Conservation (phyloP, 2,329 filamentous ascomycete genomes). For the Cladosporium oxysporum region DNA sequence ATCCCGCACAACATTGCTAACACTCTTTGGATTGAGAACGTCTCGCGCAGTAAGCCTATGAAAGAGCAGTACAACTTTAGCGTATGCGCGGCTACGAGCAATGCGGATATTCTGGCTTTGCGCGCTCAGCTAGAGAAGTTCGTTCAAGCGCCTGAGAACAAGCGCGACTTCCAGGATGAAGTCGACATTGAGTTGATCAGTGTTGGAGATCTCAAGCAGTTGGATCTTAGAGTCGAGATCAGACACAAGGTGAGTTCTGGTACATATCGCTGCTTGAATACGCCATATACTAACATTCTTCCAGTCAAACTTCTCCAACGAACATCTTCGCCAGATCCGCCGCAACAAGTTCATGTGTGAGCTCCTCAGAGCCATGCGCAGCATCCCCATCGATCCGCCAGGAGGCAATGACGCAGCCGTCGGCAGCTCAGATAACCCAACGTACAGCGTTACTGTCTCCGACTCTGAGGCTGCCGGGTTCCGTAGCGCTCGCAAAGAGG, state of each 20-base stretch:
- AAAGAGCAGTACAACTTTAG: slow-evolving; percentile 37
- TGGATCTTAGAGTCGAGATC: slow-evolving; percentile 39
- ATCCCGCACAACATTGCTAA: slow-evolving; percentile 41
- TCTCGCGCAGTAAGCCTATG: slow-evolving; percentile 39
- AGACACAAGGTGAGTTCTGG: slow-evolving; percentile 32
- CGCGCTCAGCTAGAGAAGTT: slow-evolving; percentile 35
- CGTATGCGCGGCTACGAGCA: slow-evolving; percentile 33
- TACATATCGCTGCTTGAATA: background rate
- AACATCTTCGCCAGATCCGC: slow-evolving; percentile 72
- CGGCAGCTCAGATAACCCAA: slow-evolving; percentile 64
- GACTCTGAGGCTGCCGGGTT: slow-evolving; percentile 12
- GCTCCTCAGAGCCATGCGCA: slow-evolving; percentile 76
- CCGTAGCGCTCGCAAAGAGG: slow-evolving; percentile 17
- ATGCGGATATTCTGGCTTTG: slow-evolving; percentile 37
- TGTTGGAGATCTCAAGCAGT: slow-evolving; percentile 34
- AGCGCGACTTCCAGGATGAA: slow-evolving; percentile 37
- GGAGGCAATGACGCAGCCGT: slow-evolving; percentile 67
- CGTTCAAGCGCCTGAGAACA: slow-evolving; percentile 37
- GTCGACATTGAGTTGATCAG: slow-evolving; percentile 37
- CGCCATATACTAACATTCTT: background rate
- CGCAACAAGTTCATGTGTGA: slow-evolving; percentile 96
- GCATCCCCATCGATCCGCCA: slow-evolving; percentile 78
- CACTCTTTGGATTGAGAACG: slow-evolving; percentile 42
- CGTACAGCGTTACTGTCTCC: slow-evolving; percentile 73
- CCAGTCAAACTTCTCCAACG: slow-evolving; percentile 57